Percentiles rank a stretch among this genome's conserved stretches.
Conservation (phyloP, 192 early-diverging fungal genomes). For the Haplosporangium gracile region DNA sequence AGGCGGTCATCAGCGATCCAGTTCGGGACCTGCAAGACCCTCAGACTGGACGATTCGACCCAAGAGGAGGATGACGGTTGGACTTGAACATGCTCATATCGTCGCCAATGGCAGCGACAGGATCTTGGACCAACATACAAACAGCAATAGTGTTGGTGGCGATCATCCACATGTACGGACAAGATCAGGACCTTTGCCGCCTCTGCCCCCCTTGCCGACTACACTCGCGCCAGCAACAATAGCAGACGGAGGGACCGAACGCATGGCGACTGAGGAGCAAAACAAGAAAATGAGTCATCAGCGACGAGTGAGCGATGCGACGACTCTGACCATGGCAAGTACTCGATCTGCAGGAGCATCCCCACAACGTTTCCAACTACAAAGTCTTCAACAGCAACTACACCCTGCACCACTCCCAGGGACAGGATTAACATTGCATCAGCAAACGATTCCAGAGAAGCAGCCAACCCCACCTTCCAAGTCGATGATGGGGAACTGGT, state of each 20-base stretch:
- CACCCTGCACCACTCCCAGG: not conserved
- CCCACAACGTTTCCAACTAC: conserved; percentile 10
- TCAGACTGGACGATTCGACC: conserved; percentile 16
- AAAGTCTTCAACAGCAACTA: not conserved
- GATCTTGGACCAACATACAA: conserved; percentile 16
- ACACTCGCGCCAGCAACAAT: not conserved
- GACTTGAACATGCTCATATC: conserved; percentile 2
- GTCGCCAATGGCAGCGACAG: not conserved
- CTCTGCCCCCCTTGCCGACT: not conserved
- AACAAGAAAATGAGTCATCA: conserved; percentile 35
- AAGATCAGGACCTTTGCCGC: conserved; percentile 9
- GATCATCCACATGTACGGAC: not conserved
- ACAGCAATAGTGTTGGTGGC: not conserved
- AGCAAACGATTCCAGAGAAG: conserved; percentile 11
- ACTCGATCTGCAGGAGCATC: not conserved
- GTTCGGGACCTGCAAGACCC: conserved; percentile 36
- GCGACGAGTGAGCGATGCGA: conserved; percentile 38
- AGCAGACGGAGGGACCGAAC: not conserved
- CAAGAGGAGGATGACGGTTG: conserved; percentile 9
- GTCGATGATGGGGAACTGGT: conserved; percentile 34
- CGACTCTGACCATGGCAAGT: conserved; percentile 22
- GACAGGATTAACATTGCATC: conserved; percentile 18
- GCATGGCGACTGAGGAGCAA: not conserved
- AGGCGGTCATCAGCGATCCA: conserved; percentile 33
- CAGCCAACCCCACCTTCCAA: not conserved